Evolutionary conservation across 116 monocot species (phyloP).

Genomic region (Thalassia testudinum): DNA sequence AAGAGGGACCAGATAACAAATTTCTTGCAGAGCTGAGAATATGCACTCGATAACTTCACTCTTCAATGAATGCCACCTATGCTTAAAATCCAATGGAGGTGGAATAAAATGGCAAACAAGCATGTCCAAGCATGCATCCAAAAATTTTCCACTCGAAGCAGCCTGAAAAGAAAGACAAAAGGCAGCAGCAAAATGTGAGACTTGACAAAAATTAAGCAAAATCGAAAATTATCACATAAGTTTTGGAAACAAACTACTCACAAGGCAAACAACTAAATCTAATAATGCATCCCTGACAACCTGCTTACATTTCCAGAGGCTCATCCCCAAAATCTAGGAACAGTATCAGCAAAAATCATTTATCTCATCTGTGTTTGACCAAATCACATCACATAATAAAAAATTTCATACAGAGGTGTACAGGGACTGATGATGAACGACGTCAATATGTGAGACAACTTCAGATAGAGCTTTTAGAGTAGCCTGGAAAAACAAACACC

Average conservation of each 20-base stretch:
- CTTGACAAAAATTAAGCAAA: not conserved
- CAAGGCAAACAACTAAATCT: constrained; percentile 59
- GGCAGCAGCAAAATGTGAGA: not conserved
- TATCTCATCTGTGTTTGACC: not conserved
- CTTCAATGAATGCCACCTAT: constrained; percentile 29
- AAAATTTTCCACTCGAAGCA: constrained; percentile 54
- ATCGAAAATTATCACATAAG: not conserved
- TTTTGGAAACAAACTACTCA: constrained; percentile 8
- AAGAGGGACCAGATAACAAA: constrained; percentile 56
- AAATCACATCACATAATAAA: not conserved
- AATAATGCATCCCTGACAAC: constrained; percentile 54
- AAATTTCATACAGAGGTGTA: constrained; percentile 42
- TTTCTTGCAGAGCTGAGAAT: constrained; percentile 38
- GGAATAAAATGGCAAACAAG: constrained; percentile 63
- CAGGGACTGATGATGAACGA: constrained; percentile 35
- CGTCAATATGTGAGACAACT: constrained; percentile 56
- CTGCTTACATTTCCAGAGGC: constrained; percentile 47
- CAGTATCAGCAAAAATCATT: constrained; percentile 1
- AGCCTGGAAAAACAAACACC: constrained; percentile 24
- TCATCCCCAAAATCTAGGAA: constrained; percentile 59
- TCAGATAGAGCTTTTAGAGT: constrained; percentile 42
- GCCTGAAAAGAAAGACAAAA: constrained; percentile 32
- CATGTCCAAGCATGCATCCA: constrained; percentile 78
- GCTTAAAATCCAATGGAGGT: constrained; percentile 15
- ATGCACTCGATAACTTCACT: constrained; percentile 41